Evolutionary conservation across 164 flowering plant species (phyloP), one percentile per base, ranked within the genome.

Genomic region (Umbilicus rupestris): DNA sequence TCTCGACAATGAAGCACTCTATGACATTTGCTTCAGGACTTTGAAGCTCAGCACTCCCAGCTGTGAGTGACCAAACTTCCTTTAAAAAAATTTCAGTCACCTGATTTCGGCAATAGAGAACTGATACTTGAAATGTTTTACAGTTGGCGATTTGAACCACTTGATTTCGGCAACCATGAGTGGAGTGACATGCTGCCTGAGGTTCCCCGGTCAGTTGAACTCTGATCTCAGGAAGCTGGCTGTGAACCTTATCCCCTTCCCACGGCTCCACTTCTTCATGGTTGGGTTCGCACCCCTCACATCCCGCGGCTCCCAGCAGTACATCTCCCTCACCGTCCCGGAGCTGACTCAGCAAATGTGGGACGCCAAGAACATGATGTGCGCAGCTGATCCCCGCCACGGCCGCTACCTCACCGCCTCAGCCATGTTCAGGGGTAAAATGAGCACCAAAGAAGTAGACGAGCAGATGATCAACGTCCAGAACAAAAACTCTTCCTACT

Each of bases 261-360:
- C 95, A 0, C 85, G 95, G n/a, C 95, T 88, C 37, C 95, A 88
- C 64, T 88, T 88, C 84, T 88, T 88, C 80, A 88, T 87, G 94
- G 94, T 87, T 63, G 94, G 94, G 1, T 88, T 88, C 72, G 88
- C 94, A 10, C 95, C 94, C 0, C 88, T 89, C 49, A 89, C 96
- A 62, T 82, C 96, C 24, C 87, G 90, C 62, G 92, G 92, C 0
- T 89, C 96, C 39, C 96, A 89, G 76, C 89, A 87, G 69, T 89
- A 89, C 79, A 73, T 81, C 68, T 84, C 92, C 59, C 90, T 89
- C 69, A 82, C 86, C 17, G 95, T 88, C 59, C 95, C 95, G 0
- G 95, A 88, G 82, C 81, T 88, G 63, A 86, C 91, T 12, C 95
- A 86, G 73, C 95, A 88, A 50, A 88, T 88, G 91, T 87, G 93